Evolutionary conservation across 2,329 filamentous ascomycete species (phyloP), one percentile per base, ranked within the genome.

Genomic region (Scorias spongiosa): DNA sequence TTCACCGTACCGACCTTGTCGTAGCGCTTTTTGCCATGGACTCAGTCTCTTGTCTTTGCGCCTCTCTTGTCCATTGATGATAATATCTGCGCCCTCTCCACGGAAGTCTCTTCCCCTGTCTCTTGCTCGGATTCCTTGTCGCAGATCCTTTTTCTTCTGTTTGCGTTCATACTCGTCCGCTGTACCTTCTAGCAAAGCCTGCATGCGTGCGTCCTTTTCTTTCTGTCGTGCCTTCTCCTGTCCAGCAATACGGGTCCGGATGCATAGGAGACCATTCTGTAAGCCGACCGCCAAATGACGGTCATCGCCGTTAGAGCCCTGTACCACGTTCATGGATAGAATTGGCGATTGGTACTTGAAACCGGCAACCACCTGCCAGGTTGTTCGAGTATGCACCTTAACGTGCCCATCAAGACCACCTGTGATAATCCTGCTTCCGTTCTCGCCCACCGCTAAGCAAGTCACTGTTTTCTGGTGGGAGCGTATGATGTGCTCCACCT

Each of bases 401-500:
- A 96, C 80, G 64, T 96, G 91, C 9, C 91, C 93, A 62, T 98
- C 91, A 39, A 98, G 72, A 15, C 81, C 87, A 63, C 87, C 91
- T 51, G 81, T 88, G 43, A 98, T 75, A 45, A 98, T 72, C 42
- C 91, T 78, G 42, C 78, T 78, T 40, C 84, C 84, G 52, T 83
- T 77, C 39, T 85, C 88, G 7, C 87, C 88, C 29, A 93, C 69
- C 42, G 81, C 80, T 44, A 98, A 72, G 7, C 83, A 80, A 0
- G 91, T 96, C 47, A 98, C 88, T 1, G 91, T 94, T 76, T 96
- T 98, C 60, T 98, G 91, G 64, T 98, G 91, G 61, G 93, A 96
- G 54, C 80, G 81, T 49, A 98, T 80, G 58, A 93, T 71, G 54
- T 87, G 81, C 46, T 94, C 69, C 4, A 89, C 87, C 57, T 85